Base-by-base conservation (phyloP, 306 rosid species). In the Pterocarpus santalinus region DNA sequence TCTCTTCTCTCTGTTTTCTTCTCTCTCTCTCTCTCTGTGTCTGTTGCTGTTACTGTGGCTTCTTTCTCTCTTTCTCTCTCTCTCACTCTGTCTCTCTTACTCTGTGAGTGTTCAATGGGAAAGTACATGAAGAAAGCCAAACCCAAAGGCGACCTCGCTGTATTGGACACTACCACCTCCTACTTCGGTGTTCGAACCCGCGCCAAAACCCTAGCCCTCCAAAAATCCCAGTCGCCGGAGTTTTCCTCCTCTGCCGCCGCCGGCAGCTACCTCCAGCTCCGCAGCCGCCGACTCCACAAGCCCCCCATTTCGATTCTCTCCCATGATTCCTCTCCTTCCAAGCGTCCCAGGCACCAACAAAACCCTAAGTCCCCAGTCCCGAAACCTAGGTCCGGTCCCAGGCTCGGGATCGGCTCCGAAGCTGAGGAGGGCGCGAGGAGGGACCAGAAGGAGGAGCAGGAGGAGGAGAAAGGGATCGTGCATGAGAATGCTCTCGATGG, bases 181-280 rank as follows among this genome's bases (percentile, higher is more conserved):
- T 78, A 73, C 74, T 82, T 80, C 38, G 98, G 99, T 14, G 99
- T 95, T 36, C 88, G 97, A 33, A 95, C 99, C 38, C 93, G 99
- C 8, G 98, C 99, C 77, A 92, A 91, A 89, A 95, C 98, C 89
- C 90, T 93, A 82, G 99, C 99, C 13, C 88, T 91, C 2, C 91
- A 88, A 80, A 88, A 87, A 22, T 83, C 87, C 0, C 86, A 83
- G 38, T 17, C 86, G 2, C 76, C 65, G 34, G 61, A 79, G 2
- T 33, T 87, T 0, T 70, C 85, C 2, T 44, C 72, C 62, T 36
- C 89, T 0, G 34, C 87, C 1, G 33, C 92, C 35, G 78, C 90
- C 0, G 90, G 82, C 5, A 92, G 97, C 16, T 95, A 91, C 70
- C 94, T 93, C 5, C 97, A 93, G 89, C 99, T 93, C 53, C 90